Evolutionary conservation across 2,329 filamentous ascomycete genomes (phyloP).

Genomic region (Monosporascus sp.): DNA sequence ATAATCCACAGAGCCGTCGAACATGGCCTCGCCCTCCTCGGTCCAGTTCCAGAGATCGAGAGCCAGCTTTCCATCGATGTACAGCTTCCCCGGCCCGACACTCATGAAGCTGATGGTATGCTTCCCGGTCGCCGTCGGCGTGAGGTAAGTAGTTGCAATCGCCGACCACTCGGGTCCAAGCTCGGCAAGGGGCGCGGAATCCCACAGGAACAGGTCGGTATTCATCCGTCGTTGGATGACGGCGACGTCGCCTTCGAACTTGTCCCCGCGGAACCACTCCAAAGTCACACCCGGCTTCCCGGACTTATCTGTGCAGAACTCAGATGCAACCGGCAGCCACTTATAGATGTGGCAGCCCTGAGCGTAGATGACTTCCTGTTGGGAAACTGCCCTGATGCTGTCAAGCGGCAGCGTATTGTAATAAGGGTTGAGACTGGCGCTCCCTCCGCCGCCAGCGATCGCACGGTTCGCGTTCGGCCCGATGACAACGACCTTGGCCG

Average conservation of each 20-base stretch:
- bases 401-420: constrained; percentile 61
- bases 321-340: constrained; percentile 58
- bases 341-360: constrained; percentile 60
- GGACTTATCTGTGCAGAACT: constrained; percentile 49
- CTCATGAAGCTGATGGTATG: constrained; percentile 65
- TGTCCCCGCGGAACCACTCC: constrained; percentile 60
- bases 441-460: constrained; percentile 63
- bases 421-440: constrained; percentile 63
- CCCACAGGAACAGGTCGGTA: constrained; percentile 66
- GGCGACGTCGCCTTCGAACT: constrained; percentile 52
- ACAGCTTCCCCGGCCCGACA: constrained; percentile 58
- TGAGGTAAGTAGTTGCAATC: constrained; percentile 54
- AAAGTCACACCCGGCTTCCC: constrained; percentile 57
- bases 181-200: constrained; percentile 56
- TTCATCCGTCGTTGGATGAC: constrained; percentile 55
- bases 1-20: constrained; percentile 61
- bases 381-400: constrained; percentile 50
- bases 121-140: constrained; percentile 51
- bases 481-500: constrained; percentile 58
- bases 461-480: constrained; percentile 63
- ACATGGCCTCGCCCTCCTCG: constrained; percentile 65
- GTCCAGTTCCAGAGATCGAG: constrained; percentile 66
- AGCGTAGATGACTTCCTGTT: constrained; percentile 53
- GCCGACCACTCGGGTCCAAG: constrained; percentile 61
- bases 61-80: constrained; percentile 52